Evolutionary conservation across 805 yeast species (phyloP).

Genomic region (Priceomyces carsonii): DNA sequence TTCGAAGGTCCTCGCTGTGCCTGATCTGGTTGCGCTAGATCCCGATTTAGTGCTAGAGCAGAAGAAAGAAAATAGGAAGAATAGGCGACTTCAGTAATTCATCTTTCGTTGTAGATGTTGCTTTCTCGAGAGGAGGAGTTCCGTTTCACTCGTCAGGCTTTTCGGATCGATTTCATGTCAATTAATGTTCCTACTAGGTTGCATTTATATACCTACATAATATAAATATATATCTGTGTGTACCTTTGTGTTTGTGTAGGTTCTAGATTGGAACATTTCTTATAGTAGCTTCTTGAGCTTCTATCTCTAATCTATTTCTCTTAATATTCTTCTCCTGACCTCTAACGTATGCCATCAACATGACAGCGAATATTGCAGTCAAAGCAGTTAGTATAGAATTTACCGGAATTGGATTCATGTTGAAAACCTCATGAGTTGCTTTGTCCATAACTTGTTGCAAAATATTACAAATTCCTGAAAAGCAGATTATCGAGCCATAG

Average conservation of each 20-base stretch:
- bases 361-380: slow-evolving; percentile 54
- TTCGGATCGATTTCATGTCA: no score
- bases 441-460: slow-evolving; percentile 69
- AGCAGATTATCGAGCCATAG: slow-evolving; percentile 81
- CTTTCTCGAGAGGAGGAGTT: no score
- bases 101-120: no score
- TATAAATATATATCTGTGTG: no score
- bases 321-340: slow-evolving; percentile 41
- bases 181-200: no score
- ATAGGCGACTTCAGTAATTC: slow-evolving; percentile 5
- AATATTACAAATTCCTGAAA: slow-evolving; percentile 80
- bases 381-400: slow-evolving; percentile 55
- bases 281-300: slow-evolving; percentile 61
- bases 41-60: slow-evolving; percentile 22
- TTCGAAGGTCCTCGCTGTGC: slow-evolving; percentile 10
- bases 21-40: slow-evolving; percentile 27
- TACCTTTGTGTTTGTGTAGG: no score
- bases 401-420: slow-evolving; percentile 79
- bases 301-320: slow-evolving; percentile 56
- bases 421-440: slow-evolving; percentile 64
- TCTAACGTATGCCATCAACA: slow-evolving; percentile 46
- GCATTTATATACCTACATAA: no score
- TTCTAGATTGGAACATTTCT: slow-evolving; percentile 43
- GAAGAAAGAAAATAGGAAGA: slow-evolving; percentile 14
- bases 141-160: no score